Percentiles rank a stretch among this genome's conserved stretches.
phyloP scores from a whole-genome alignment of 2,329 filamentous ascomycete species.

The Pseudogymnoascus sp. region DNA sequence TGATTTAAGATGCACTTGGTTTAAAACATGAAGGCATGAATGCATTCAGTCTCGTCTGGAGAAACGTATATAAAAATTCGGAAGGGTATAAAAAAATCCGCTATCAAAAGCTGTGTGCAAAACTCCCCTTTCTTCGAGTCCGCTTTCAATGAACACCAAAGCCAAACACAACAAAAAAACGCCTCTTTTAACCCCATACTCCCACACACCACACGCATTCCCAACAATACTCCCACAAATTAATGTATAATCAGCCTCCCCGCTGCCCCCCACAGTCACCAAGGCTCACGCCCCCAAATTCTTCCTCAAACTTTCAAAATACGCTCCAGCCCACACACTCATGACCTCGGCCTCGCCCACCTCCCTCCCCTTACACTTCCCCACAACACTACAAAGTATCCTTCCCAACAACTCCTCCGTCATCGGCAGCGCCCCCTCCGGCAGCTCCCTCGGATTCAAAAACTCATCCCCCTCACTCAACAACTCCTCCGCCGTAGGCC shows the following conservation, averaged over 20 bases:
- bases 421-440: slow-evolving; percentile 48
- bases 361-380: slow-evolving; percentile 49
- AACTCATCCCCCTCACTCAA: slow-evolving; percentile 53
- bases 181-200: background rate
- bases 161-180: background rate
- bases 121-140: background rate
- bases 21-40: background rate
- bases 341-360: slow-evolving; percentile 51
- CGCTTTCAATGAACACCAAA: background rate
- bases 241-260: background rate
- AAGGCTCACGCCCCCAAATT: background rate
- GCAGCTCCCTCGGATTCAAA: slow-evolving; percentile 52
- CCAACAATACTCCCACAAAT: background rate
- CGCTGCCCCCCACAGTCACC: background rate
- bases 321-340: slow-evolving; percentile 46
- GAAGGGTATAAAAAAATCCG: slow-evolving; percentile 8
- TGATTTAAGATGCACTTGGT: no score
- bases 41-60: background rate
- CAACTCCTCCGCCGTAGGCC: slow-evolving; percentile 57
- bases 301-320: slow-evolving; percentile 4
- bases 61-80: background rate
- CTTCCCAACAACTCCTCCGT: slow-evolving; percentile 54
- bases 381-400: slow-evolving; percentile 56
- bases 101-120: background rate
- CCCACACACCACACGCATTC: background rate